A percentile compares a stretch with the other conserved stretches of the same genome.
phyloP scores from a whole-genome alignment of 2,329 filamentous ascomycete genomes.

The Hymenoscyphus fraxineus region DNA sequence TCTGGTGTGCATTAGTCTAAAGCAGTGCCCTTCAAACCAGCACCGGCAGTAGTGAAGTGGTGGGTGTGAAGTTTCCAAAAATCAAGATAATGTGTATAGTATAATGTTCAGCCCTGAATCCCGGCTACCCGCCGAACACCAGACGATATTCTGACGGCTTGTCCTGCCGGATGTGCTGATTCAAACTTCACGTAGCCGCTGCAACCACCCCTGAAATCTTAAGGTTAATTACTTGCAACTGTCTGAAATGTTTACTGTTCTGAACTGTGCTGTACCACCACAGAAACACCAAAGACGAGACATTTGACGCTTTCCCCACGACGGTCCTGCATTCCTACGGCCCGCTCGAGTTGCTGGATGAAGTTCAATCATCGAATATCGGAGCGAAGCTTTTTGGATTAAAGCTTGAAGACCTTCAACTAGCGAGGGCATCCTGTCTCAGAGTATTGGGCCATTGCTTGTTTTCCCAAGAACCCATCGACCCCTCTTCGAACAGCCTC shows the following conservation, averaged over 20 bases:
- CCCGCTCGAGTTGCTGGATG: neutral
- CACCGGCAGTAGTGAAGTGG: neutral
- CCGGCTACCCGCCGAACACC: neutral
- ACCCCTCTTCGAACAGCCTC: neutral
- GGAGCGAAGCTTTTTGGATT: neutral
- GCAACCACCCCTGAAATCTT: neutral
- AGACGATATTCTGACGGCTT: neutral
- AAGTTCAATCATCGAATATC: neutral
- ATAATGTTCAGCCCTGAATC: neutral
- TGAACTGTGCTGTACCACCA: neutral
- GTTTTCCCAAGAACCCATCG: neutral
- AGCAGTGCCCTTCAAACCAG: neutral
- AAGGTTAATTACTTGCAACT: neutral
- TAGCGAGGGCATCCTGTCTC: neutral
- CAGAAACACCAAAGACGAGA: neutral
- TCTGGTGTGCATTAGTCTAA: constrained; percentile 2
- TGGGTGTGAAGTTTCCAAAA: neutral
- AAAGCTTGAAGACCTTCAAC: neutral
- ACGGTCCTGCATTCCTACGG: constrained; percentile 1
- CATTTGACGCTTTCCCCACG: neutral
- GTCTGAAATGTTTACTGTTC: no score
- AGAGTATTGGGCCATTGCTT: neutral
- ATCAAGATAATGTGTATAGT: neutral
- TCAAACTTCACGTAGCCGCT: constrained; percentile 1
- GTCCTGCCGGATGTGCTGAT: neutral